These are phyloP conservation scores for Termitomyces sp. DNA, from an alignment of 768 basidiomycete genomes.

Conservation along the genomic window DNA sequence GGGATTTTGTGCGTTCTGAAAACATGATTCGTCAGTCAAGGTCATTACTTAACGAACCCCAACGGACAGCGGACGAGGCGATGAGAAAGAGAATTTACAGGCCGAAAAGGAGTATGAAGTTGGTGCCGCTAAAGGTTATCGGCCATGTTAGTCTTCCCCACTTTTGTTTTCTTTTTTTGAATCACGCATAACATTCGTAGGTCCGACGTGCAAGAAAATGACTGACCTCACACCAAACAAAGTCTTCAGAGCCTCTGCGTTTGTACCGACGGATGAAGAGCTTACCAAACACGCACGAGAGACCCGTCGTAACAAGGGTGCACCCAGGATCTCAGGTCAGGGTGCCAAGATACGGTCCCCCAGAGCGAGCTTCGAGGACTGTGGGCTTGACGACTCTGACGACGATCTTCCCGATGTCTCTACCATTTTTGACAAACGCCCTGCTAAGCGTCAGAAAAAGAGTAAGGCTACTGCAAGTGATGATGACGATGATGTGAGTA, in stretches of 20 bases:
- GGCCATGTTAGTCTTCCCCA: slow-evolving; percentile 42
- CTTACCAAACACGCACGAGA: slow-evolving; percentile 33
- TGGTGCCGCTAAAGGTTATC: slow-evolving; percentile 49
- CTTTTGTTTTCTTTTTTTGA: neutral
- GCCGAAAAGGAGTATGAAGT: slow-evolving; percentile 52
- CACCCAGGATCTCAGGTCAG: slow-evolving; percentile 7
- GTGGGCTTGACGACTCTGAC: slow-evolving; percentile 36
- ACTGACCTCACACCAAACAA: slow-evolving; percentile 43
- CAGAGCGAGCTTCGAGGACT: slow-evolving; percentile 20
- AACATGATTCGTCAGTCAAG: neutral
- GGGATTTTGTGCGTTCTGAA: slow-evolving; percentile 48
- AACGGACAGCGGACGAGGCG: slow-evolving; percentile 41
- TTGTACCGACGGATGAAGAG: slow-evolving; percentile 63
- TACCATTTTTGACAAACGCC: slow-evolving; percentile 27
- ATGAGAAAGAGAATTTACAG: slow-evolving; percentile 48
- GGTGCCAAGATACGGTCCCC: slow-evolving; percentile 21
- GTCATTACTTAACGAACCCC: neutral
- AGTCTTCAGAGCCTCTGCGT: slow-evolving; percentile 59
- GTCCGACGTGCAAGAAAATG: slow-evolving; percentile 66
- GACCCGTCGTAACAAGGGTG: slow-evolving; percentile 22
- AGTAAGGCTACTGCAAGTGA: slow-evolving; percentile 4
- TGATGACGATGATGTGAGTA: slow-evolving; percentile 12
- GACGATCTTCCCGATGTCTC: slow-evolving; percentile 49
- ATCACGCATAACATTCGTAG: slow-evolving; percentile 22
- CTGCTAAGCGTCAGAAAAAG: slow-evolving; percentile 29